phyloP scores from a whole-genome alignment of 495 filamentous ascomycete genomes.

The Polyplosphaeria fusca region DNA sequence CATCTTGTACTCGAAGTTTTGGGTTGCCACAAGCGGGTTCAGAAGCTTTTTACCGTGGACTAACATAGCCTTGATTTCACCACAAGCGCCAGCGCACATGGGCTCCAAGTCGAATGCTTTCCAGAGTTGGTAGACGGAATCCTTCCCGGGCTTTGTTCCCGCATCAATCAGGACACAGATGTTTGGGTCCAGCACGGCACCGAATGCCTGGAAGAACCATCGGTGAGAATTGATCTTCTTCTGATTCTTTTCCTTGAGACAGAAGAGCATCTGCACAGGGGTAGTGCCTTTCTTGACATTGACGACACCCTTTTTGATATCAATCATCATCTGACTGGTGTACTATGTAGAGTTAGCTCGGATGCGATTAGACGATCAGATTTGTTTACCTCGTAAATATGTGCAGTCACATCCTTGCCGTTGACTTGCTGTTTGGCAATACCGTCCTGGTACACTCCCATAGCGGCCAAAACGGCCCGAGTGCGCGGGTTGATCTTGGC shows the following conservation, averaged over 20 bases:
- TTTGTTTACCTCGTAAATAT: conserved; percentile 75
- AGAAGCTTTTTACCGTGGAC: conserved; percentile 80
- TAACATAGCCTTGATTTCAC: conserved; percentile 99
- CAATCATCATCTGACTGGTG: conserved; percentile 85
- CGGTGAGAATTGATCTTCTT: conserved; percentile 99
- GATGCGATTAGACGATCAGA: not conserved
- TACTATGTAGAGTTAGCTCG: conserved; percentile 48
- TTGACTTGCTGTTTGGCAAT: conserved; percentile 99
- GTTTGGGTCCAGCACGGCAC: conserved; percentile 86
- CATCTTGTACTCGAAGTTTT: conserved; percentile 99
- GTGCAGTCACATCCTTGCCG: conserved; percentile 92
- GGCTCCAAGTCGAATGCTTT: conserved; percentile 98
- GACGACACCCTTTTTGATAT: conserved; percentile 85
- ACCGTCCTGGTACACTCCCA: conserved; percentile 97
- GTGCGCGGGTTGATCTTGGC: conserved; percentile 96
- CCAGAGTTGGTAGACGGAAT: conserved; percentile 96
- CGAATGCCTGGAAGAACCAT: conserved; percentile 99
- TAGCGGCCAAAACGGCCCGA: conserved; percentile 80
- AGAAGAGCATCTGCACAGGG: conserved; percentile 96
- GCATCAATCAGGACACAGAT: conserved; percentile 96
- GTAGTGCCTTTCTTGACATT: conserved; percentile 69
- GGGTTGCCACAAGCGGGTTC: conserved; percentile 91
- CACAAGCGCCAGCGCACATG: conserved; percentile 94
- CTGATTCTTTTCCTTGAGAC: conserved; percentile 98
- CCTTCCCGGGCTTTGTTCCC: conserved; percentile 87